A percentile compares a stretch with the other conserved stretches of the same genome.
Conservation (phyloP, 805 yeast genomes). For the Lipomyces kockii region DNA sequence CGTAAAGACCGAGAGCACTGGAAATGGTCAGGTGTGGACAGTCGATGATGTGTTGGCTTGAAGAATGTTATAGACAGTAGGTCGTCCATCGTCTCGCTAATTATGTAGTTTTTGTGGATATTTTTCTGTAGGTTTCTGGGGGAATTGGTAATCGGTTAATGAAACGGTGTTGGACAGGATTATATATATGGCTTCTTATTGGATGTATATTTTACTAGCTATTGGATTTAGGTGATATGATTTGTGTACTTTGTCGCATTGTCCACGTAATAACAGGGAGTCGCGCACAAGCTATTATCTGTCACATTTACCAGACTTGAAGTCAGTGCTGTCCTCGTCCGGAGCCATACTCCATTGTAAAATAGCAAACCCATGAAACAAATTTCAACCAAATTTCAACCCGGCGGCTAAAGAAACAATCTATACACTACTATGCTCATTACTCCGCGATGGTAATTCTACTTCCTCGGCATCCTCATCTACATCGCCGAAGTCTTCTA, state of each 20-base stretch:
- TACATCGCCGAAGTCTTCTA: slow-evolving; percentile 12
- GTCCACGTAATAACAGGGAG: background rate
- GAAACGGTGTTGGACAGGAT: background rate
- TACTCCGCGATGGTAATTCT: slow-evolving; percentile 12
- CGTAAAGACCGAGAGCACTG: slow-evolving; percentile 32
- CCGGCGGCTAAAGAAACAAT: background rate
- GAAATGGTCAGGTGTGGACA: slow-evolving; percentile 44
- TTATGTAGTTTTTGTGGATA: too few species aligned
- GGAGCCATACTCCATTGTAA: background rate
- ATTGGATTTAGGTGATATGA: background rate
- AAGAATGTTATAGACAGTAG: background rate
- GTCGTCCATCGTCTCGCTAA: background rate
- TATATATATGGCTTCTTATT: background rate
- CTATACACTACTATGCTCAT: background rate
- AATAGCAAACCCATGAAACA: background rate
- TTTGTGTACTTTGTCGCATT: background rate
- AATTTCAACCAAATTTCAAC: background rate
- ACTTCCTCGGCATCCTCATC: slow-evolving; percentile 23
- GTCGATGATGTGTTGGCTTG: slow-evolving; percentile 27
- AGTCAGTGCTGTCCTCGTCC: background rate
- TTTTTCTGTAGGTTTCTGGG: background rate
- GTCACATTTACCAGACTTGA: background rate
- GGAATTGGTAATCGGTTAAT: background rate
- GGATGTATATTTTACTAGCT: background rate
- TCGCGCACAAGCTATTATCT: background rate